These are phyloP conservation scores for Orbilia brochopaga DNA, from an alignment of 2,329 filamentous ascomycete species.

Conservation along the genomic window DNA sequence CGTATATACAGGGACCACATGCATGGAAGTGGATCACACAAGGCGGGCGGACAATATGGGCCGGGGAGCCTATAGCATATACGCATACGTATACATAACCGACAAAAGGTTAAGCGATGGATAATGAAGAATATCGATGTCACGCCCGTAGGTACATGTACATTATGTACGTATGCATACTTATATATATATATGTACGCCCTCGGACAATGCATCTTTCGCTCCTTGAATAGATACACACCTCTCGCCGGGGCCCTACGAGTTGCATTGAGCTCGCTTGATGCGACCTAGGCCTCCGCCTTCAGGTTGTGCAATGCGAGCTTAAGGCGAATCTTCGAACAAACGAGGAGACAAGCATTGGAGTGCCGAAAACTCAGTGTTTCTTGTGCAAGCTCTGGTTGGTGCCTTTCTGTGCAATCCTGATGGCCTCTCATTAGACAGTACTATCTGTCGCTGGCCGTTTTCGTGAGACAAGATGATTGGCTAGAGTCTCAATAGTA, in stretches of 20 bases:
- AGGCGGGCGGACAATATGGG: no score
- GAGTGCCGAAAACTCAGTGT: slow-evolving; percentile 41
- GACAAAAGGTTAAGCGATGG: no score
- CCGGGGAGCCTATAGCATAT: no score
- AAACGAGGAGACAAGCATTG: background rate
- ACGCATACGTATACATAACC: no score
- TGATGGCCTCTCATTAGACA: slow-evolving; percentile 3
- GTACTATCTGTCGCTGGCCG: slow-evolving; percentile 38
- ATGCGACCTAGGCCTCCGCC: slow-evolving; percentile 42
- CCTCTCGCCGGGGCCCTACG: background rate
- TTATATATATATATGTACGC: no score
- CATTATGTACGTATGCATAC: no score
- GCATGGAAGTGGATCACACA: no score
- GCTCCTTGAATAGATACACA: no score
- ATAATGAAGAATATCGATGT: no score
- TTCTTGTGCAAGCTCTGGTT: slow-evolving; percentile 18
- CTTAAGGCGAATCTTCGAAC: slow-evolving; percentile 4
- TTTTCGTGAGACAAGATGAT: slow-evolving; percentile 49
- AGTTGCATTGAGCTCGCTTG: slow-evolving; percentile 41
- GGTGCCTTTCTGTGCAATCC: background rate
- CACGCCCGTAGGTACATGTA: no score
- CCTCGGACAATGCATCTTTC: no score
- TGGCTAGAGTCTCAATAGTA: slow-evolving; percentile 19
- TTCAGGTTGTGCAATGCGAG: slow-evolving; percentile 35
- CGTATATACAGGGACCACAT: no score